These are phyloP conservation scores for Rhodamnia argentea DNA, from an alignment of 345 rosid species.

Conservation along the genomic window DNA sequence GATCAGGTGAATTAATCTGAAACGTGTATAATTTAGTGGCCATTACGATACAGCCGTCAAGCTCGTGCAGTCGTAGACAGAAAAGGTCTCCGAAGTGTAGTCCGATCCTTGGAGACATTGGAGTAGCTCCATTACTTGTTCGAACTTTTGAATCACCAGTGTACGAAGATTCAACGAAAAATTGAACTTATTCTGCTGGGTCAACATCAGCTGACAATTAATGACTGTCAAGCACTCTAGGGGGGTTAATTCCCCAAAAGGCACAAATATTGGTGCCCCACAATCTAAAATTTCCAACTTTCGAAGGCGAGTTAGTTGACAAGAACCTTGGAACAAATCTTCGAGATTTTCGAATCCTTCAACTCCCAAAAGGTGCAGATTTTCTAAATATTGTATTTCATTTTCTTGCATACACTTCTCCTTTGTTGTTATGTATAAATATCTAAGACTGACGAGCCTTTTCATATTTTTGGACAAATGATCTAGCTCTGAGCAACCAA, in stretches of 20 bases:
- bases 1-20: background rate
- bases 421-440: background rate
- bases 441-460: background rate
- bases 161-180: background rate
- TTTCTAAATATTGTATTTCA: background rate
- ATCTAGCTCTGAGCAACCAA: background rate
- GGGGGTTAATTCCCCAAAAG: background rate
- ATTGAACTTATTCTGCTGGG: accelerated
- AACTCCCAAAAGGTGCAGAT: accelerated
- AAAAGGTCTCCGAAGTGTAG: background rate
- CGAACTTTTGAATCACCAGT: background rate
- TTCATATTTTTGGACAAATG: background rate
- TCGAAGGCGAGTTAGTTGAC: background rate
- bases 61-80: accelerated
- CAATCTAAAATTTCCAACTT: background rate
- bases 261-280: background rate
- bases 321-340: background rate
- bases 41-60: accelerated
- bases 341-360: background rate
- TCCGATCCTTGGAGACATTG: background rate
- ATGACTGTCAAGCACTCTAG: background rate
- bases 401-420: background rate
- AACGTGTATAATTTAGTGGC: accelerated
- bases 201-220: background rate
- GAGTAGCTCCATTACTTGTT: background rate